Evolutionary conservation across 2,329 filamentous ascomycete species (phyloP).

Genomic region (Calonectria multiphialidica): DNA sequence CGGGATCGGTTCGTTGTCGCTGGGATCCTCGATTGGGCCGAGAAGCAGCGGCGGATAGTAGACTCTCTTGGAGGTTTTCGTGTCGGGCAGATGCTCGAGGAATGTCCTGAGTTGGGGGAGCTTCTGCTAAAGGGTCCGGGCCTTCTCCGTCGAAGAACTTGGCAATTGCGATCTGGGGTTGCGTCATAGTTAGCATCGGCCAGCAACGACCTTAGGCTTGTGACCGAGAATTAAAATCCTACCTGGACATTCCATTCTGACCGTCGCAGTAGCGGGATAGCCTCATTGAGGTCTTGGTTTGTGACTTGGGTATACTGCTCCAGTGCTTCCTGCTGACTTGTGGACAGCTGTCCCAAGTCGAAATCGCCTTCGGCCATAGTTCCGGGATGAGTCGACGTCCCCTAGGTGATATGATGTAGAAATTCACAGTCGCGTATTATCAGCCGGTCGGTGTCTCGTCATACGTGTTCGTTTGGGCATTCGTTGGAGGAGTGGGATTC

Average conservation of each 20-base stretch:
- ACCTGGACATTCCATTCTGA: constrained; percentile 98
- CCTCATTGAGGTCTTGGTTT: constrained; percentile 81
- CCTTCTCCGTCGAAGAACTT: constrained; percentile 98
- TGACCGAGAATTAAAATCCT: constrained; percentile 16
- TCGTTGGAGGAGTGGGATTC: not conserved
- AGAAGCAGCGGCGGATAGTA: constrained; percentile 50
- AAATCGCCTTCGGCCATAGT: constrained; percentile 50
- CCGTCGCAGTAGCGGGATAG: constrained; percentile 82
- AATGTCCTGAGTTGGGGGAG: constrained; percentile 72
- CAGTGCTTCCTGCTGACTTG: constrained; percentile 84
- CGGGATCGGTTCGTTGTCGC: constrained; percentile 67
- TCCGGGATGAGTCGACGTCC: constrained; percentile 2
- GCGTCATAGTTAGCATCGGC: constrained; percentile 4
- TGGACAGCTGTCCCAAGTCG: constrained; percentile 78
- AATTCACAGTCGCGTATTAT: constrained; percentile 3
- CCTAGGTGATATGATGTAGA: not conserved
- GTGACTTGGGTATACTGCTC: constrained; percentile 92
- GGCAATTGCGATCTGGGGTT: constrained; percentile 81
- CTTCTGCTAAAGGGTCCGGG: constrained; percentile 83
- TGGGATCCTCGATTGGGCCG: constrained; percentile 39
- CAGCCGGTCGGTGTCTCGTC: not conserved
- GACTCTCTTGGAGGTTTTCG: constrained; percentile 79
- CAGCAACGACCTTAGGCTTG: not conserved
- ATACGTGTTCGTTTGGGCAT: not conserved
- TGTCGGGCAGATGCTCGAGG: constrained; percentile 74